These are phyloP conservation scores for Aspergillus homomorphus DNA, from an alignment of 495 filamentous ascomycete genomes.

Conservation along the genomic window DNA sequence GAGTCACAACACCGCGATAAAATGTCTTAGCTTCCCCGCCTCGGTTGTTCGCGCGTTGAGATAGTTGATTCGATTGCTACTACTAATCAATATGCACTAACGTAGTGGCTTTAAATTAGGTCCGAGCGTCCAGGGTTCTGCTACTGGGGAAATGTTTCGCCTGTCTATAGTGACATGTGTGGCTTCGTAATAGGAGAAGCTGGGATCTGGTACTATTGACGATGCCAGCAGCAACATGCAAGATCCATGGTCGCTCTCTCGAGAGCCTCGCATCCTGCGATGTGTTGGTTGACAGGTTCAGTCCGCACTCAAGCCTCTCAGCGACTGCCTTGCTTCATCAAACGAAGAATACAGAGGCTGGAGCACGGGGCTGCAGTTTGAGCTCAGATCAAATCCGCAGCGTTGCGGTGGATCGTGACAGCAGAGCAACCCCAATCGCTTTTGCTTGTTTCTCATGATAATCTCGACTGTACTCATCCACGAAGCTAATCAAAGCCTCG, in stretches of 20 bases:
- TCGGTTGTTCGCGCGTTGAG: background rate
- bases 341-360: background rate
- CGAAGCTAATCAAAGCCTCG: background rate
- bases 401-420: conserved; percentile 7
- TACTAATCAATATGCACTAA: background rate
- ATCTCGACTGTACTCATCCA: background rate
- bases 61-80: conserved; percentile 1
- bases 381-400: background rate
- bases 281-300: background rate
- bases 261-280: conserved; percentile 10
- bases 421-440: background rate
- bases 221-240: background rate
- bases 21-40: background rate
- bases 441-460: conserved; percentile 4
- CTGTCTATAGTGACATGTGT: conserved; percentile 2
- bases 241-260: conserved; percentile 1
- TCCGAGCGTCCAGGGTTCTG: conserved; percentile 13
- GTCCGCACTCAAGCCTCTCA: background rate
- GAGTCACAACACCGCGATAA: background rate
- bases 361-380: background rate
- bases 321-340: conserved; percentile 1
- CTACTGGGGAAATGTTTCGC: background rate
- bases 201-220: conserved; percentile 9
- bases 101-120: conserved; percentile 8
- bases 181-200: conserved; percentile 3